Evolutionary conservation across 208 protist genomes (phyloP).

Genomic region (Histomonas meleagridis): DNA sequence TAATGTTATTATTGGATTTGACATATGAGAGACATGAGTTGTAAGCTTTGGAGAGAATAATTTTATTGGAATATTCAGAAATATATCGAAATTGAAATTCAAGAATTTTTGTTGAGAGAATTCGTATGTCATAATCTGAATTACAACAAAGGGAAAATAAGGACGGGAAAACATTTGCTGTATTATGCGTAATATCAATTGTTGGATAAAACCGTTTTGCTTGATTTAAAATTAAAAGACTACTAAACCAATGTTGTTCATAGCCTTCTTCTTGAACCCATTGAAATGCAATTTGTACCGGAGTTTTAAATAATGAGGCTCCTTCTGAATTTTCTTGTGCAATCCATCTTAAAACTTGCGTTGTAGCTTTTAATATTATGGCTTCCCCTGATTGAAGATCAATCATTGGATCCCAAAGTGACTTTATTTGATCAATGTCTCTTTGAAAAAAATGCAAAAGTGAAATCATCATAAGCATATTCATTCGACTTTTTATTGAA

Average conservation of each 20-base stretch:
- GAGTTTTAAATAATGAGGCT: not conserved
- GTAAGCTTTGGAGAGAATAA: too few species aligned
- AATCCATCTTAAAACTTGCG: not conserved
- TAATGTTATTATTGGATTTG: too few species aligned
- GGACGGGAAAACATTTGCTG: not conserved
- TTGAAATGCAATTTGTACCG: not conserved
- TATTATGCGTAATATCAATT: not conserved
- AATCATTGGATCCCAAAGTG: not conserved
- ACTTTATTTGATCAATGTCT: not conserved
- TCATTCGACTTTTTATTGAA: not conserved
- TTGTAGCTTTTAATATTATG: not conserved
- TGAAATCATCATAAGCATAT: slow-evolving; percentile 1
- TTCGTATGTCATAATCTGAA: not conserved
- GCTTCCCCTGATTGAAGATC: too few species aligned
- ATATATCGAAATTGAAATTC: not conserved
- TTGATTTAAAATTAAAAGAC: not conserved
- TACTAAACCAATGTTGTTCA: not conserved
- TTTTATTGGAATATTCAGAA: not conserved
- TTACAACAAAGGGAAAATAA: not conserved
- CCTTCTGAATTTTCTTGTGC: not conserved
- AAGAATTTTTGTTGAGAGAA: not conserved
- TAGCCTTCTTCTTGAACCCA: not conserved
- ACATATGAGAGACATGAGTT: too few species aligned
- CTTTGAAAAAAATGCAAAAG: not conserved
- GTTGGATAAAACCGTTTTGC: not conserved